Evolutionary conservation across 345 rosid genomes (phyloP).

Genomic region (Brassica napus): DNA sequence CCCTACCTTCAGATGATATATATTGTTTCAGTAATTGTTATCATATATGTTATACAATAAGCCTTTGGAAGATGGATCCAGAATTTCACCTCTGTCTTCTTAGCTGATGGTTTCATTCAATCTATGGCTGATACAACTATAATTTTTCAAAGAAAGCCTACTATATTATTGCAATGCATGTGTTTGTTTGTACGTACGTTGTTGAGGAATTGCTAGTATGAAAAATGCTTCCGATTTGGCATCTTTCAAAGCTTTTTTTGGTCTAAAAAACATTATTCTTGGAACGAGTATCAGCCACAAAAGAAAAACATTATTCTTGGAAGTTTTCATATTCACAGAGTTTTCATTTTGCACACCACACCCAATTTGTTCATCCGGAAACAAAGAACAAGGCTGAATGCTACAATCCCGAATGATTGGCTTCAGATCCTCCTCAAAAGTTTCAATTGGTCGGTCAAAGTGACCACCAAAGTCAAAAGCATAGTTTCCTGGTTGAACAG

Average conservation of each 20-base stretch:
- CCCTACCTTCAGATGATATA: background rate
- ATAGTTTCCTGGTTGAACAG: conserved; percentile 26
- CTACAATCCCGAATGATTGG: conserved; percentile 48
- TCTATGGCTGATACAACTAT: background rate
- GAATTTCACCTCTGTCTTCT: background rate
- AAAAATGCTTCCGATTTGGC: background rate
- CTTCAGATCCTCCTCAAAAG: conserved; percentile 54
- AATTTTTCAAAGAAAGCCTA: background rate
- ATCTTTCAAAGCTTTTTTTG: no score
- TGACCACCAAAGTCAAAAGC: conserved; percentile 38
- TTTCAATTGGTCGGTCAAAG: conserved; percentile 39
- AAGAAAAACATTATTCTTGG: conserved; percentile 45
- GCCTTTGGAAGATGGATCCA: background rate
- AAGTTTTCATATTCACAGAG: conserved; percentile 40
- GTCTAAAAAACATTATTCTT: background rate
- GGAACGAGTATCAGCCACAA: conserved; percentile 45
- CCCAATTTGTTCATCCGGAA: conserved; percentile 45
- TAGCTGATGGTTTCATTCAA: background rate
- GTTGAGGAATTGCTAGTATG: background rate
- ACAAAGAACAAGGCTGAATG: conserved; percentile 42
- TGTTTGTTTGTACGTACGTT: background rate
- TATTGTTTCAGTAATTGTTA: background rate
- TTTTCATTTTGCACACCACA: conserved; percentile 49
- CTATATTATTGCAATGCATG: background rate
- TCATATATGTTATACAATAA: background rate